Conservation (phyloP, 805 yeast genomes). For the Saccharomyces kudriavzevii region DNA sequence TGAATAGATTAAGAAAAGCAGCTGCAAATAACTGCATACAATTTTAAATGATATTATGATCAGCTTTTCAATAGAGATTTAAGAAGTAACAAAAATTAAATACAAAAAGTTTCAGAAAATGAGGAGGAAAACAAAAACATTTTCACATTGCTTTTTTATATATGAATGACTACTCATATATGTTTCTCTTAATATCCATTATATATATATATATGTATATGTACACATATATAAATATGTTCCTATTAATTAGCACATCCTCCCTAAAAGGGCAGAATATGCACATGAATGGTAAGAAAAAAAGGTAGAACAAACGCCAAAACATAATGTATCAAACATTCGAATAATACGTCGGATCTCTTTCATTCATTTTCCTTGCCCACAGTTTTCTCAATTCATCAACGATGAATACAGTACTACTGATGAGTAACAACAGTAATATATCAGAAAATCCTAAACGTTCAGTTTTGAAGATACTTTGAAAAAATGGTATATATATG, state of each 20-base stretch:
- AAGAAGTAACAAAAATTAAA: too few species aligned
- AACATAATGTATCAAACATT: slow-evolving; percentile 6
- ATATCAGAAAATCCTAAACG: slow-evolving; percentile 69
- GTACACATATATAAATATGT: neutral
- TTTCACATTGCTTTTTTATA: neutral
- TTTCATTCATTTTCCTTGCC: slow-evolving; percentile 13
- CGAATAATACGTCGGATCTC: slow-evolving; percentile 15
- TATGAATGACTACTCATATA: neutral
- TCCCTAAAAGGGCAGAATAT: neutral
- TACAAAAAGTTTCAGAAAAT: too few species aligned
- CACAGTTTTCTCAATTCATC: slow-evolving; percentile 71
- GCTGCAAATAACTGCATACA: slow-evolving; percentile 42
- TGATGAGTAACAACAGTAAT: slow-evolving; percentile 47
- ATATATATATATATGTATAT: neutral
- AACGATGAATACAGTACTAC: slow-evolving; percentile 76
- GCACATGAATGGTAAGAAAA: neutral
- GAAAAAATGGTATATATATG: slow-evolving; percentile 88
- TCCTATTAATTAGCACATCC: neutral
- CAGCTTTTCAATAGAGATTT: neutral
- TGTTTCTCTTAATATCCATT: neutral
- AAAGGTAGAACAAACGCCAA: neutral
- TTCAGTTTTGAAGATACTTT: slow-evolving; percentile 88
- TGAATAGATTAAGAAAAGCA: slow-evolving; percentile 85
- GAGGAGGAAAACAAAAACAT: neutral
- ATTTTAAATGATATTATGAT: slow-evolving; percentile 4